Evolutionary conservation across 2,329 filamentous ascomycete genomes (phyloP).

Genomic region (Neofusicoccum ribis): DNA sequence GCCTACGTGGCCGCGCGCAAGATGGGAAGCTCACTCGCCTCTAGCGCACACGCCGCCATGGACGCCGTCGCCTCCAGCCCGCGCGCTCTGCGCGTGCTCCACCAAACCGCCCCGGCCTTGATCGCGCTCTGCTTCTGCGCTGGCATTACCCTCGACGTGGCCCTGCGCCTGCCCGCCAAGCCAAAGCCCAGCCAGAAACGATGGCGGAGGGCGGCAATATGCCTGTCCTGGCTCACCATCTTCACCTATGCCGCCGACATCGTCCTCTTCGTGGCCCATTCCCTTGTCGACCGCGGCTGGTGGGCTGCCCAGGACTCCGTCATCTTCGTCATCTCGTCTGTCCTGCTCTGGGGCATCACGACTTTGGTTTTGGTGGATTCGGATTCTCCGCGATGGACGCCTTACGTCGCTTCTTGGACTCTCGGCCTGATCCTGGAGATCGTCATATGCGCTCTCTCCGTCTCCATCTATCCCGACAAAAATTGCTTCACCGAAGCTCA

Average conservation of each 20-base stretch:
- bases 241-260: conserved; percentile 20
- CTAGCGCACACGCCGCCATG: conserved; percentile 6
- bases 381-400: conserved; percentile 32
- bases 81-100: conserved; percentile 15
- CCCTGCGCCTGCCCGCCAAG: conserved; percentile 12
- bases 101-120: conserved; percentile 1
- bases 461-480: conserved; percentile 19
- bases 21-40: conserved; percentile 12
- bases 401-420: conserved; percentile 36
- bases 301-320: conserved; percentile 35
- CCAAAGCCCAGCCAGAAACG: neutral
- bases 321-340: conserved; percentile 35
- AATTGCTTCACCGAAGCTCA: conserved; percentile 27
- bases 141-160: conserved; percentile 12
- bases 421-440: conserved; percentile 35
- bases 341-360: conserved; percentile 35
- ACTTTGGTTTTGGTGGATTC: conserved; percentile 28
- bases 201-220: neutral
- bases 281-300: conserved; percentile 31
- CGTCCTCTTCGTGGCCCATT: conserved; percentile 30
- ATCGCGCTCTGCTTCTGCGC: conserved; percentile 6
- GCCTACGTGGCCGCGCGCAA: neutral
- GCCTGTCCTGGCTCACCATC: conserved; percentile 3
- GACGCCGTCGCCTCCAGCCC: neutral
- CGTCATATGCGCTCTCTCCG: conserved; percentile 29